Base-by-base conservation (phyloP, 495 filamentous ascomycete genomes). In the Podospora didyma region DNA sequence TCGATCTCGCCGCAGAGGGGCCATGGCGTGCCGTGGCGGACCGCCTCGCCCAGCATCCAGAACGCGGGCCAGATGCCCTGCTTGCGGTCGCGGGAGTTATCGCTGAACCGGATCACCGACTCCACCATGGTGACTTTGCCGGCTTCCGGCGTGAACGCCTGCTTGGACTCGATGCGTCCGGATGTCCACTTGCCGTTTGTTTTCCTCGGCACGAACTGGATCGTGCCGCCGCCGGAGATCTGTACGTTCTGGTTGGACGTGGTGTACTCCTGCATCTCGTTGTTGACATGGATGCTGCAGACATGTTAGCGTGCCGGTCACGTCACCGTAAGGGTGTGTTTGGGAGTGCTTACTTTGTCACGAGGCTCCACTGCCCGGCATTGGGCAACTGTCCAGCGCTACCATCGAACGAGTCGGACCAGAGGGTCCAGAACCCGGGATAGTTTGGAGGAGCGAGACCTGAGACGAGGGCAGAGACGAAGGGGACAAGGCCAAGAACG, bases 41-140 rank as follows among this genome's bases (percentile, higher is more conserved):
- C 68, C n/a, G 65, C 46, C 26, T 81, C 70, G 52, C 79, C 79
- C 28, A 81, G 71, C 51, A 77, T 63, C 79, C 77, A 81, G 62
- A 81, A 81, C 41, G 77, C 79, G 4, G 79, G 79, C 79, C 79
- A 82, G 24, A 82, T 60, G 14, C 79, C 79, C 51, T 79, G 72
- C 54, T 77, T 75, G 28, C 60, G 60, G 17, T 34, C 19, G 16
- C 17, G 20, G 1, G 65, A 49, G 58, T 64, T 64, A 53, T 52
- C 53, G 51, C 79, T 78, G 47, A 79, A 62, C 22, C 75, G 73
- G 51, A 81, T 66, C 31, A 58, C 59, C 14, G 72, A 60, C 57
- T 77, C 66, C 10, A 78, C 69, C 20, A 67, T 64, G 26, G 71
- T 75, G 37, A 71, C 55, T 49, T 73, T 72, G 60, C 74, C 73